Base-by-base conservation (phyloP, 805 yeast genomes). In the Candida vartiovaarae region DNA sequence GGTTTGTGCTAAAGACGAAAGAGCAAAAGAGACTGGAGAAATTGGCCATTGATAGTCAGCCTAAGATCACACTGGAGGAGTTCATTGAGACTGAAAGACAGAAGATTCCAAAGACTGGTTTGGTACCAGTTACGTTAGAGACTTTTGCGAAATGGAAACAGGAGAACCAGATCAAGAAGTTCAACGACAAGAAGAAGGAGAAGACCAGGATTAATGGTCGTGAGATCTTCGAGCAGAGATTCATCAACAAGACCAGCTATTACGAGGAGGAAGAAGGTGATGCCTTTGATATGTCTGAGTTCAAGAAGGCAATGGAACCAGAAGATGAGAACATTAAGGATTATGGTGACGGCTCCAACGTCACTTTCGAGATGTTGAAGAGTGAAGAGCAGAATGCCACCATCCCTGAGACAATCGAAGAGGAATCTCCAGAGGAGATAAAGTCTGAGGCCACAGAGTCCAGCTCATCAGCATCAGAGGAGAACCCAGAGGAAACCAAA, bases 1-100 rank as follows among this genome's bases (percentile, higher is more conserved):
- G 99, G 1, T 95, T 89, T 65, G 95, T 87, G 46, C 76, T 93
- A 68, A 93, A 93, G 74, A 95, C 99, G 32, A 91, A 90, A 67
- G 99, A 93, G 62, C 96, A 93, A 64, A 84, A 86, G 74, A 76
- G 89, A 60, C 68, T 87, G 59, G 99, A 93, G 65, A 83, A 81
- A 58, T 72, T 83, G 63, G 96, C 95, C 6, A 74, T 79, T 25
- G 96, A 87, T 42, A 71, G 76, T 43, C 87, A 85, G 57, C 96
- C 95, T 43, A 83, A 84, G 71, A 85, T 95, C 57, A 87, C 98
- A 1, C 72, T 93, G 57, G 99, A 93, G 66, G 99, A 95, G 49
- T 93, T 93, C 62, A 76, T 93, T 52, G 99, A 95, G 62, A 80
- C 91, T 45, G 99, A 90, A 67, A 82, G 97, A 68, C 83, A 78